phyloP scores from a whole-genome alignment of 2,329 filamentous ascomycete species.

The Sclerotinia subarctica region DNA sequence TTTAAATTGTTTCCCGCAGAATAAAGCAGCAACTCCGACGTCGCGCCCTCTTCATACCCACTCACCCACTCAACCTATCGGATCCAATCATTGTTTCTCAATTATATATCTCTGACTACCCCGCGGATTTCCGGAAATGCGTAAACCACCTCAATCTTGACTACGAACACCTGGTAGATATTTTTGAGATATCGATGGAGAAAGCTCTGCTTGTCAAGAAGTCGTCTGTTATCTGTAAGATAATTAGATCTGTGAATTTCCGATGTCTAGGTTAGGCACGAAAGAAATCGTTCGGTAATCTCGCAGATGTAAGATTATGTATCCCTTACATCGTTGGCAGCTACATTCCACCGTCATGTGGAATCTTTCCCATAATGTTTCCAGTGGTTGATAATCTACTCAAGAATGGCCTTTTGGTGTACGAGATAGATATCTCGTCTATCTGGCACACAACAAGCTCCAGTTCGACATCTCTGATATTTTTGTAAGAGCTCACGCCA shows the following conservation, averaged over 20 bases:
- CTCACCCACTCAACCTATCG: not conserved
- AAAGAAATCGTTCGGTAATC: not conserved
- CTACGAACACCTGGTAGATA: not conserved
- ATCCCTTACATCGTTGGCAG: not conserved
- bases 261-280: not conserved
- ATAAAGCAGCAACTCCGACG: not conserved
- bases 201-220: not conserved
- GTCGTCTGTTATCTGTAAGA: not conserved
- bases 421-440: no score
- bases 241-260: not conserved
- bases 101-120: not conserved
- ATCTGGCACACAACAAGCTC: no score
- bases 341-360: not conserved
- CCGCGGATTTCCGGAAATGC: conserved; percentile 8
- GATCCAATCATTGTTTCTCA: not conserved
- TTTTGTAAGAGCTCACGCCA: no score
- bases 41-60: not conserved
- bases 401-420: no score
- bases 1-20: no score
- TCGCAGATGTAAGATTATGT: not conserved
- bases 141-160: not conserved
- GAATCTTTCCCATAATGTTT: no score
- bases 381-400: no score
- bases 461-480: no score
- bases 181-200: not conserved